Percentiles rank a stretch among this genome's conserved stretches.
phyloP scores from a whole-genome alignment of 139 green algal genomes.

The Tetraselmis striata region DNA sequence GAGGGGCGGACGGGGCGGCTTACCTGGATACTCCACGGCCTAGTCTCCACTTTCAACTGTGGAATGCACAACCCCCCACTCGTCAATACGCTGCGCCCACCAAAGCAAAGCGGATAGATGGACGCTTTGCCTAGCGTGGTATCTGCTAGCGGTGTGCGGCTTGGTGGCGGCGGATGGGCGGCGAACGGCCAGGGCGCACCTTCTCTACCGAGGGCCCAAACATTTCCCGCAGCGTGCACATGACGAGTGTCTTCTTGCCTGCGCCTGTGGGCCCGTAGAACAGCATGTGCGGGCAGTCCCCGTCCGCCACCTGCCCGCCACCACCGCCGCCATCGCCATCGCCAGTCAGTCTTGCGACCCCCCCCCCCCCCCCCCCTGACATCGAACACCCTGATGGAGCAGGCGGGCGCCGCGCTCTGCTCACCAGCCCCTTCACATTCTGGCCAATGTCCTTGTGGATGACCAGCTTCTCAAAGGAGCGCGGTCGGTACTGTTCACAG shows the following conservation, averaged over 20 bases:
- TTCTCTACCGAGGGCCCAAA: conserved; percentile 90
- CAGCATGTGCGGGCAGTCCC: conserved; percentile 91
- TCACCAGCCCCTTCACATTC: conserved; percentile 83
- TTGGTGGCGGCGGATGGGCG: too few species aligned
- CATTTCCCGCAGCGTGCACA: conserved; percentile 83
- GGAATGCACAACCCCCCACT: too few species aligned
- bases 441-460: conserved; percentile 64
- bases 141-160: too few species aligned
- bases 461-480: conserved; percentile 71
- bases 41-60: conserved; percentile 81
- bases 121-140: too few species aligned
- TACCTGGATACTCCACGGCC: conserved; percentile 87
- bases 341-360: background rate
- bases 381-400: background rate
- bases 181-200: conserved; percentile 25
- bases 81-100: too few species aligned
- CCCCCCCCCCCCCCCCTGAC: background rate
- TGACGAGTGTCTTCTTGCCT: conserved; percentile 94
- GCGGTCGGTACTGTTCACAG: conserved; percentile 85
- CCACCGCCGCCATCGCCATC: too few species aligned
- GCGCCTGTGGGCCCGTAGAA: conserved; percentile 92
- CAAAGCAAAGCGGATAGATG: too few species aligned
- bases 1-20: background rate
- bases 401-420: background rate
- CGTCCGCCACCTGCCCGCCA: conserved; percentile 54